phyloP scores from a whole-genome alignment of 306 rosid species.

The Castanea mollissima region DNA sequence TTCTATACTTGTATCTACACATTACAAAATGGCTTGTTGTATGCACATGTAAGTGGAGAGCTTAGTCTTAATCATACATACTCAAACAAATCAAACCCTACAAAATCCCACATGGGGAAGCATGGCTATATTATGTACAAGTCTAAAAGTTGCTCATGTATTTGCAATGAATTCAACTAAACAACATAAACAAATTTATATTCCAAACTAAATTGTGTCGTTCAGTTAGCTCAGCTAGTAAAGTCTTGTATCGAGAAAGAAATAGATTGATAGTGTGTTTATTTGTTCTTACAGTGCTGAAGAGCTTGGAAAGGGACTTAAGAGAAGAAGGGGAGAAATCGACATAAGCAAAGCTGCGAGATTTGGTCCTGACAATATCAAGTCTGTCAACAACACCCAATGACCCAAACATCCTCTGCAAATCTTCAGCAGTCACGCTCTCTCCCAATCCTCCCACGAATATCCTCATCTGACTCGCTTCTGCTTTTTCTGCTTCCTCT shows the following conservation, averaged over 20 bases:
- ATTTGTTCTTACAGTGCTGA: constrained; percentile 30
- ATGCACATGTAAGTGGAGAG: background rate
- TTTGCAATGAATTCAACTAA: background rate
- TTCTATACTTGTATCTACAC: background rate
- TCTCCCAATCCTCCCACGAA: constrained; percentile 78
- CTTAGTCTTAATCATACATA: background rate
- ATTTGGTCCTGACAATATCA: constrained; percentile 68
- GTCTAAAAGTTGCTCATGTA: background rate
- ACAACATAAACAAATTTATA: background rate
- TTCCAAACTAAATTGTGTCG: background rate
- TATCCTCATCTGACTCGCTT: constrained; percentile 32
- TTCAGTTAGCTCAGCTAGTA: rapidly evolving
- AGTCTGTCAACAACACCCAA: constrained; percentile 51
- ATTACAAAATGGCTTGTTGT: background rate
- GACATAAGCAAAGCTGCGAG: constrained; percentile 77
- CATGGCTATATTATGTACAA: too few species aligned
- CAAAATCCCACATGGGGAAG: too few species aligned
- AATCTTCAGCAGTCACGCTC: constrained; percentile 50
- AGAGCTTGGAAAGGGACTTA: constrained; percentile 73
- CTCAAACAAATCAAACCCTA: background rate
- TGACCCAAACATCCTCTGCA: constrained; percentile 44
- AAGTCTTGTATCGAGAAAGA: too few species aligned
- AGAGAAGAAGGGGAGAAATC: constrained; percentile 55
- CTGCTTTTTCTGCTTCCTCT: background rate
- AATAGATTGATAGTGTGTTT: too few species aligned